phyloP scores from a whole-genome alignment of 306 rosid genomes.

The Castanea sativa region DNA sequence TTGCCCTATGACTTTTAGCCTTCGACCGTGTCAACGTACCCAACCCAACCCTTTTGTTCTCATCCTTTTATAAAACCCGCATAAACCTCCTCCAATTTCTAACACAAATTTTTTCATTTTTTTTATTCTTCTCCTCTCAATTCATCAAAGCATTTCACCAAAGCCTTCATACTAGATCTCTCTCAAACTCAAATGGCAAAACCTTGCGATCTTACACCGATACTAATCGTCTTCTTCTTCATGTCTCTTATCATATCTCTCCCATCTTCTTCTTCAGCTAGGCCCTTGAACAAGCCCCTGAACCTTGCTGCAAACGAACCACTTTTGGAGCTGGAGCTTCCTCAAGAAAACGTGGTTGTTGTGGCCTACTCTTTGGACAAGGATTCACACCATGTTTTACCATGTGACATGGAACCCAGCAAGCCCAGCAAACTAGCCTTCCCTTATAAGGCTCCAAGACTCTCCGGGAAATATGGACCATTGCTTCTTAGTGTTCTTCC shows the following conservation, averaged over 20 bases:
- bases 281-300: conserved; percentile 24
- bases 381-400: not conserved
- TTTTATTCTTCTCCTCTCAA: not conserved
- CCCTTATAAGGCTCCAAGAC: not conserved
- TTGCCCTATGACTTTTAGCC: too few species aligned
- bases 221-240: not conserved
- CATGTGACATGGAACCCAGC: conserved; percentile 10
- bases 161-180: not conserved
- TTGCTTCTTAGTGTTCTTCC: conserved; percentile 68
- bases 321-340: conserved; percentile 22
- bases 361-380: not conserved
- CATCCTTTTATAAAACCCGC: too few species aligned
- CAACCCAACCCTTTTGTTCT: too few species aligned
- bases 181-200: conserved; percentile 21
- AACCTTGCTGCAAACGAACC: not conserved
- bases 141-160: not conserved
- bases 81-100: too few species aligned
- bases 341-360: not conserved
- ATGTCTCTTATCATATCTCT: conserved; percentile 11
- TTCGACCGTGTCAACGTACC: too few species aligned
- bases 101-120: too few species aligned
- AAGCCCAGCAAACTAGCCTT: not conserved
- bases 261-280: conserved; percentile 22
- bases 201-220: not conserved
- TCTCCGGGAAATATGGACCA: conserved; percentile 29